Conservation (phyloP, 2,329 filamentous ascomycete genomes). For the Scytalidium sp. region DNA sequence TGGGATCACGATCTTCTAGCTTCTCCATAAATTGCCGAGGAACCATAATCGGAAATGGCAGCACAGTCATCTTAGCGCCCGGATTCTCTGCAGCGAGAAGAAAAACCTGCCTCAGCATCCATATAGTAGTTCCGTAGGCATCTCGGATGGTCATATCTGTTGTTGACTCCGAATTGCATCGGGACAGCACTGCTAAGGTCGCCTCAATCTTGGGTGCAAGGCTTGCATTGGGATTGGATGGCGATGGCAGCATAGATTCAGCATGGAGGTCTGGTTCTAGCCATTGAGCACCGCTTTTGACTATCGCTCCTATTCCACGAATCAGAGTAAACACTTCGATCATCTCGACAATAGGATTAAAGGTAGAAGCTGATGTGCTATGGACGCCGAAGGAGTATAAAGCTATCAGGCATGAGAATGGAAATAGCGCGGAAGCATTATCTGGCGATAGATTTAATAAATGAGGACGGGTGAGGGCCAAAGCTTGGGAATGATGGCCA, state of each 20-base stretch:
- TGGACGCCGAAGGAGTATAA: constrained; percentile 8
- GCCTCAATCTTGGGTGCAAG: constrained; percentile 1
- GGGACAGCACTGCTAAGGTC: background rate
- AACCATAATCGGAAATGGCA: constrained; percentile 7
- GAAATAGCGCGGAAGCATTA: constrained; percentile 10
- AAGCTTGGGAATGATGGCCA: constrained; percentile 6
- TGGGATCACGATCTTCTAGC: constrained; percentile 1
- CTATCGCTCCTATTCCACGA: constrained; percentile 1
- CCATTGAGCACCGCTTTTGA: constrained; percentile 4
- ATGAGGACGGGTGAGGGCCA: constrained; percentile 4
- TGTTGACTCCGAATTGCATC: background rate
- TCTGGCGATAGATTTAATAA: background rate
- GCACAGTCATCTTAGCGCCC: background rate
- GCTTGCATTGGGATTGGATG: background rate
- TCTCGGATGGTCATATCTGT: background rate
- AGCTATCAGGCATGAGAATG: constrained; percentile 8
- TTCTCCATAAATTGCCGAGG: constrained; percentile 5
- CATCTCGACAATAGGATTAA: background rate
- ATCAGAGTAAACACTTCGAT: constrained; percentile 8
- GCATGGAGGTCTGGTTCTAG: background rate
- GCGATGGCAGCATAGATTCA: background rate
- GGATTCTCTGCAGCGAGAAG: constrained; percentile 3
- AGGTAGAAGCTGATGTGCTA: background rate
- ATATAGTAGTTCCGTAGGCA: constrained; percentile 1
- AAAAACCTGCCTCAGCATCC: constrained; percentile 2